Base-by-base conservation (phyloP, 768 basidiomycete genomes). In the Lactifluus volemus region DNA sequence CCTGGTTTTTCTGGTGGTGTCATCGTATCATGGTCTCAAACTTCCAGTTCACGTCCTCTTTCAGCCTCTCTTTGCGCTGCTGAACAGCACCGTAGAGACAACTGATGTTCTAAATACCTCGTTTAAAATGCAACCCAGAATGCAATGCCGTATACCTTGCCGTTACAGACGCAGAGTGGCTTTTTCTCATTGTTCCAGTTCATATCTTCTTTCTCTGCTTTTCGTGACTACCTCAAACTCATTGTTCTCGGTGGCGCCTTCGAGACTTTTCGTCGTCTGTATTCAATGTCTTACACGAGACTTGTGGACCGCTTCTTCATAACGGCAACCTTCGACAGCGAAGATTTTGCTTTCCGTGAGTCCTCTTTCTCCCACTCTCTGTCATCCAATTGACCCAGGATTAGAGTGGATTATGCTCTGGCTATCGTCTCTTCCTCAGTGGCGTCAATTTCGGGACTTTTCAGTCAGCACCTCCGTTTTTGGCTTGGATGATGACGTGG, bases 401-500 rank as follows among this genome's bases (percentile, higher is more conserved):
- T 42, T 59, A 88, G 85, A 78, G 42, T 89, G 88, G 88, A 76
- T 89, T 67, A 79, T 87, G 78, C 71, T 78, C 44, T 89, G 87
- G 86, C 70, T 89, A 0, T 81, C 84, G 4, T 76, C 77, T 54
- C 82, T 83, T 45, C 78, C 82, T 19, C 73, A 78, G n/a, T 88
- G 84, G 84, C 72, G 78, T 79, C 62, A 71, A 41, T 78, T 81
- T 7, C 79, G 84, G 8, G 76, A 79, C 58, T 74, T 86, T 30
- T 71, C 82, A 49, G 73, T 85, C 41, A 78, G 74, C 65, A 84
- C 83, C 45, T 19, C 65, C 19, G 67, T 66, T 68, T 65, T 79
- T 73, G 69, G 75, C 69, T 70, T 77, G 7, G 68, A 71, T 21
- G 67, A 71, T 4, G 64, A 68, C 42, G 71, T 70, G 0, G 61